Evolutionary conservation across 768 basidiomycete species (phyloP), one percentile per base, ranked within the genome.

Genomic region (Pleurotus platypus): DNA sequence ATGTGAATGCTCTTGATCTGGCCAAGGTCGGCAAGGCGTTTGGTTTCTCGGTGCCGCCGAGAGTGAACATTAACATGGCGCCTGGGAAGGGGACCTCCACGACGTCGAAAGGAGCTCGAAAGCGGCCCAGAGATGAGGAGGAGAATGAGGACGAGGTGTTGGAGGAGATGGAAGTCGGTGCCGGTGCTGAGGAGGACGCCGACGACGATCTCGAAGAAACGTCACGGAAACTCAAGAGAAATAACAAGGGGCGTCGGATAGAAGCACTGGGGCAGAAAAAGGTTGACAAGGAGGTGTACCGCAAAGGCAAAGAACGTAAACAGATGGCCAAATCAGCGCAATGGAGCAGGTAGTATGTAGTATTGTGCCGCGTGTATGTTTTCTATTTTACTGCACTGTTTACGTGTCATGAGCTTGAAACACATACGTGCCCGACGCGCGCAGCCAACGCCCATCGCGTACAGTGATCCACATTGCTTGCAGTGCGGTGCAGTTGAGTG

Each of bases 21-120:
- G 85, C 86, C 30, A 96, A 95, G 72, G 94, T 99, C 35, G 96
- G 92, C 22, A 95, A 92, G 68, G 85, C 94, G 6, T 99, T 98
- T 65, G 97, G 97, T 0, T 98, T 99, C 72, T 72, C 91, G 13
- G 90, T 97, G 11, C 96, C 97, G 1, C 97, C 97, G 2, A 83
- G 93, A 26, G 89, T 95, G 59, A 91, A 92, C 66, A 75, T 96
- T 46, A 89, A 82, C 61, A 76, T 92, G n/a, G 80, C 72, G 0
- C 70, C 72, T 38, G 76, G 75, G 0, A 73, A 65, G 37, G 60
- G 65, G 38, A 60, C 61, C 15, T 57, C 62, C 64, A 37, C 56
- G 38, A 30, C 30, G 7, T 16, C 46, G 64, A 57, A 70, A 75
- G 24, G 76, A 72, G 38, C 78, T 74, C 4, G 74, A 76, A 11